Base-by-base conservation (phyloP, 768 basidiomycete genomes). In the Infundibulicybe gibba region DNA sequence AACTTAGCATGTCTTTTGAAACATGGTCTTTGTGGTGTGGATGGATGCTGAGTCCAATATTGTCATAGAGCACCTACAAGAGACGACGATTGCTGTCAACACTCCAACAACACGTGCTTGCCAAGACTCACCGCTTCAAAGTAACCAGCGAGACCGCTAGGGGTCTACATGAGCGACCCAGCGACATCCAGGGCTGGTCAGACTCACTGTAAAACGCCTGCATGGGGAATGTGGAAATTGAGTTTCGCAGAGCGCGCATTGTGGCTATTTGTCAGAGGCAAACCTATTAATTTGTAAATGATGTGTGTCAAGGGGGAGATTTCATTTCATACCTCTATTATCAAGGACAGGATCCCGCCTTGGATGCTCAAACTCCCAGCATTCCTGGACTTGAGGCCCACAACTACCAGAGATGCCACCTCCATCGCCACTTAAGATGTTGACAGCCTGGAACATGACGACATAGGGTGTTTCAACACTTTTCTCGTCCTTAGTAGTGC, bases 291-390 rank as follows among this genome's bases (percentile, higher is more conserved):
- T 3, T 14, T 41, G 32, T 47, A 47, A 44, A 38, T 33, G 25
- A 30, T 14, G 32, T 38, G 43, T 43, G 40, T 30, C 40, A 6
- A 38, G 16, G 44, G 39, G 45, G 16, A 46, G 45, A 45, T 45
- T 37, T n/a, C 39, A 19, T 38, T 32, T 15, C 69, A 48, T 52
- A 89, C 93, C 92, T 65, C 73, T 72, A 15, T 73, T 65, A 61
- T 95, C 83, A 5, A 92, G 66, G 0, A 88, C 79, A 1, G 84
- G 75, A 60, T 95, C 91, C 45, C 79, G 75, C 49, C 91, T 70
- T 1, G 97, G 95, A 69, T 99, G 97, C 53, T 90, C 90, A 63
- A 98, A 99, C 52, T 89, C 86, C 97, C 97, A 99, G 56, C 95
- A 98, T 56, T 93, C 89, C 64, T 98, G 97, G 32, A 97, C 76